Conservation (phyloP, 2,329 filamentous ascomycete genomes). For the Alternaria brassicae region DNA sequence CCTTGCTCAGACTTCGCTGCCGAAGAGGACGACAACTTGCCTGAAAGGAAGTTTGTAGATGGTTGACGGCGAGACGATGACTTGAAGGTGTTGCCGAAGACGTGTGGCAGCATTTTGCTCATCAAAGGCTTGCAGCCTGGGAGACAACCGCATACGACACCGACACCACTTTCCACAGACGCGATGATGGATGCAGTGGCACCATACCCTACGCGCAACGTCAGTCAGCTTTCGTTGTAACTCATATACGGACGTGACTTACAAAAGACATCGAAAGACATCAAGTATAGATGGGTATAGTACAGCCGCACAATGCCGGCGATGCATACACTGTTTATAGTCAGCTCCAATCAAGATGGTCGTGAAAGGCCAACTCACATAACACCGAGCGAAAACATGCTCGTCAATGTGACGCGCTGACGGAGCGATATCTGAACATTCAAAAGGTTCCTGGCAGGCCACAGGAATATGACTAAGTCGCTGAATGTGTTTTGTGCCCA, state of each 20-base stretch:
- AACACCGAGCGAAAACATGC: constrained; percentile 42
- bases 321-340: constrained; percentile 41
- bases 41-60: constrained; percentile 4
- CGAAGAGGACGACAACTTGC: constrained; percentile 1
- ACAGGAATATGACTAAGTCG: constrained; percentile 45
- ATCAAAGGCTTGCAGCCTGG: constrained; percentile 44
- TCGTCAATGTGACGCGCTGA: constrained; percentile 38
- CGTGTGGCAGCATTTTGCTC: constrained; percentile 31
- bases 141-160: constrained; percentile 44
- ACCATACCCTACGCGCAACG: constrained; percentile 30
- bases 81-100: constrained; percentile 30
- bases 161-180: constrained; percentile 37
- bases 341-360: constrained; percentile 20
- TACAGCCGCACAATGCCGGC: constrained; percentile 42
- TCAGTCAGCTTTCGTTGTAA: neutral
- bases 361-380: constrained; percentile 21
- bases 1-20: neutral
- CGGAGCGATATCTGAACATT: constrained; percentile 35
- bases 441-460: constrained; percentile 40
- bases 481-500: constrained; percentile 35
- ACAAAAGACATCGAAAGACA: constrained; percentile 40
- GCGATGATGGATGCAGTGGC: constrained; percentile 36
- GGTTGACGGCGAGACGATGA: constrained; percentile 14
- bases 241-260: neutral
- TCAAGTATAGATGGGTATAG: constrained; percentile 36